These are phyloP conservation scores for Eimeria tenella DNA, from an alignment of 169 alveolate species.

Conservation along the genomic window DNA sequence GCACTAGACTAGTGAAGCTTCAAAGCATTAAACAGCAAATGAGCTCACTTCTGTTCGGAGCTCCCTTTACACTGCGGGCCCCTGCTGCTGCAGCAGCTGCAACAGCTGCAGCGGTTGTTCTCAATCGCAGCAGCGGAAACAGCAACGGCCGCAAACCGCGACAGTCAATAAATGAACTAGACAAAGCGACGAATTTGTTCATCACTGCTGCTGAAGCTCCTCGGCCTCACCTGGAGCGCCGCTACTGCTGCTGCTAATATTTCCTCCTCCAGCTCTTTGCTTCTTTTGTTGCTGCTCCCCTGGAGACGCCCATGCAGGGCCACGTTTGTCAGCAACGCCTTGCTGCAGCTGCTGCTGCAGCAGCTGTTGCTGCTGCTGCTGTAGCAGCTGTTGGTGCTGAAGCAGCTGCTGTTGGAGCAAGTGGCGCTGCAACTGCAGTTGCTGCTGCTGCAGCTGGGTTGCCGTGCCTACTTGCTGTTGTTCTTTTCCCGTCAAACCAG, in stretches of 20 bases:
- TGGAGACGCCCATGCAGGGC: constrained; percentile 59
- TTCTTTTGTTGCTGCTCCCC: constrained; percentile 60
- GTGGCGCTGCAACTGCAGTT: constrained; percentile 35
- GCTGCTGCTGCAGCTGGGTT: constrained; percentile 54
- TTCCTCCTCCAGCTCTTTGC: constrained; percentile 26
- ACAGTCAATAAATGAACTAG: background rate
- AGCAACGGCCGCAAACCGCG: background rate
- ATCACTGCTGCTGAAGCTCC: constrained; percentile 58
- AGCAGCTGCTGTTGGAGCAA: constrained; percentile 40
- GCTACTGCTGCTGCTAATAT: constrained; percentile 66
- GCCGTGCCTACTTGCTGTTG: constrained; percentile 30
- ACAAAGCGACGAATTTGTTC: background rate
- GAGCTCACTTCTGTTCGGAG: background rate
- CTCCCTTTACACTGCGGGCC: constrained; percentile 23
- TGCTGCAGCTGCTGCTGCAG: constrained; percentile 57
- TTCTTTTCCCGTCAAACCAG: constrained; percentile 20
- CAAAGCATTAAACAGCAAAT: background rate
- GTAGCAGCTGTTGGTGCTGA: constrained; percentile 28
- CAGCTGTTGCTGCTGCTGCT: constrained; percentile 62
- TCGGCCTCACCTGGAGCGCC: constrained; percentile 57
- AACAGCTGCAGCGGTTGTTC: background rate
- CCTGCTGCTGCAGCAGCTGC: constrained; percentile 51
- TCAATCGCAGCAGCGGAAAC: background rate
- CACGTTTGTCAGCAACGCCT: constrained; percentile 26
- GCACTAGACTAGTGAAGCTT: background rate